Conservation (phyloP, 208 protist genomes). For the Trypanosoma boissoni region DNA sequence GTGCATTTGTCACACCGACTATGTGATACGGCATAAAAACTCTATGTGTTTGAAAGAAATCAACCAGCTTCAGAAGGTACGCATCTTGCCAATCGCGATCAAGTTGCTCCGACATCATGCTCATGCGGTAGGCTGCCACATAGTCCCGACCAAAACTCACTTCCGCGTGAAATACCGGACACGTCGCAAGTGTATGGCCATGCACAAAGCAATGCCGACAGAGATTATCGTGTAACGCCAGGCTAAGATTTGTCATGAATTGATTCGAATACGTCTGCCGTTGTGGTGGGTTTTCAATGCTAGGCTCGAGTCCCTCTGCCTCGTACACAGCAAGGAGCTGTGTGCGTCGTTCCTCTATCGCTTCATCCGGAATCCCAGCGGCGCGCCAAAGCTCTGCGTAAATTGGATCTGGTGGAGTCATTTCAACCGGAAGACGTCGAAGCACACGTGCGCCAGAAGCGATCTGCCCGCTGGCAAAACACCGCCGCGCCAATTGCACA, state of each 20-base stretch:
- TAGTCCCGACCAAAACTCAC: conserved; percentile 85
- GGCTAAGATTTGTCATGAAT: conserved; percentile 50
- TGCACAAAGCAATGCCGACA: conserved; percentile 80
- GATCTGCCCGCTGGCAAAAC: conserved; percentile 45
- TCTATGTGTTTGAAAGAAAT: conserved; percentile 57
- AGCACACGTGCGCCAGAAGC: conserved; percentile 60
- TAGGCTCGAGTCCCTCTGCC: conserved; percentile 50
- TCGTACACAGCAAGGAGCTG: conserved; percentile 57
- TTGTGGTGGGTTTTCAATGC: conserved; percentile 37
- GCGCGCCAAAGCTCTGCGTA: conserved; percentile 68
- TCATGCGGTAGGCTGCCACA: conserved; percentile 85
- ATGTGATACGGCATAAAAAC: conserved; percentile 86
- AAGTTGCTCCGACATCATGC: conserved; percentile 86
- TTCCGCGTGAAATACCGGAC: conserved; percentile 74
- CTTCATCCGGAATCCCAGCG: conserved; percentile 46
- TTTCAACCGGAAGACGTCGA: conserved; percentile 64
- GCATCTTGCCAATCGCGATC: conserved; percentile 68
- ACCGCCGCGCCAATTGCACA: conserved; percentile 29
- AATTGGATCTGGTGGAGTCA: conserved; percentile 34
- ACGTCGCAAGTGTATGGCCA: conserved; percentile 66
- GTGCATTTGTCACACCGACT: conserved; percentile 68
- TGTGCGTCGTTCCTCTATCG: conserved; percentile 32
- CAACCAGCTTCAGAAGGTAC: conserved; percentile 68
- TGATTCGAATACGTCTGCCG: conserved; percentile 48
- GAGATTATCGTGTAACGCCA: conserved; percentile 64